Percentiles rank a stretch among this genome's conserved stretches.
These are phyloP conservation scores for Coniochaeta prunicola DNA, from an alignment of 2,329 filamentous ascomycete species.

Conservation along the genomic window DNA sequence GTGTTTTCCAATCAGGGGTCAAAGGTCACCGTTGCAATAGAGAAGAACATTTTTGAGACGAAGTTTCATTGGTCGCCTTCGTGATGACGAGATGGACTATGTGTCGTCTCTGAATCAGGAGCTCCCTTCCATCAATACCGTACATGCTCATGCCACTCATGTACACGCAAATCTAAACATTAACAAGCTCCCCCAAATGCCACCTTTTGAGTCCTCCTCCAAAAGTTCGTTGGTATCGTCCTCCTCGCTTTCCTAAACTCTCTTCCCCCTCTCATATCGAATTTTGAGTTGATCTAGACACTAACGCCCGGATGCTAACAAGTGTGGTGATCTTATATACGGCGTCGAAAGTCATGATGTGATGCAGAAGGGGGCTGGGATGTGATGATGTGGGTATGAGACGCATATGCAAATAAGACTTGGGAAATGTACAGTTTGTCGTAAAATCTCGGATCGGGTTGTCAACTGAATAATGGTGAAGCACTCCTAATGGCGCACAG, in stretches of 20 bases:
- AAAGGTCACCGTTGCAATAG: too few relatives aligned
- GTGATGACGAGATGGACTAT: too few relatives aligned
- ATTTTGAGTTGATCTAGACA: too few relatives aligned
- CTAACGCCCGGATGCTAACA: not conserved
- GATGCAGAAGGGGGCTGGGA: not conserved
- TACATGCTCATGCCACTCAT: not conserved
- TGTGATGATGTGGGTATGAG: not conserved
- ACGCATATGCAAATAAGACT: not conserved
- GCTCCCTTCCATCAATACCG: too few relatives aligned
- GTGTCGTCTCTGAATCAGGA: too few relatives aligned
- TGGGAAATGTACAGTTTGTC: not conserved
- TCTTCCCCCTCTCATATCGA: too few relatives aligned
- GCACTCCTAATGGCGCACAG: not conserved
- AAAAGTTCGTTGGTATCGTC: not conserved
- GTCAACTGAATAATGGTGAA: not conserved
- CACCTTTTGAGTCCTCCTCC: not conserved
- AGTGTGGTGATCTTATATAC: not conserved
- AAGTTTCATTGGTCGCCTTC: too few relatives aligned
- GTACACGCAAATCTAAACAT: not conserved
- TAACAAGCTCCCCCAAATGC: not conserved
- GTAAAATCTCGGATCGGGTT: not conserved
- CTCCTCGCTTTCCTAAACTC: too few relatives aligned
- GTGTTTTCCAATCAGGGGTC: too few relatives aligned
- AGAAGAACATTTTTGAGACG: too few relatives aligned
- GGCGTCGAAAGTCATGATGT: not conserved